Base-by-base conservation (phyloP, 2,329 filamentous ascomycete species). In the Pseudogymnoascus sp. region DNA sequence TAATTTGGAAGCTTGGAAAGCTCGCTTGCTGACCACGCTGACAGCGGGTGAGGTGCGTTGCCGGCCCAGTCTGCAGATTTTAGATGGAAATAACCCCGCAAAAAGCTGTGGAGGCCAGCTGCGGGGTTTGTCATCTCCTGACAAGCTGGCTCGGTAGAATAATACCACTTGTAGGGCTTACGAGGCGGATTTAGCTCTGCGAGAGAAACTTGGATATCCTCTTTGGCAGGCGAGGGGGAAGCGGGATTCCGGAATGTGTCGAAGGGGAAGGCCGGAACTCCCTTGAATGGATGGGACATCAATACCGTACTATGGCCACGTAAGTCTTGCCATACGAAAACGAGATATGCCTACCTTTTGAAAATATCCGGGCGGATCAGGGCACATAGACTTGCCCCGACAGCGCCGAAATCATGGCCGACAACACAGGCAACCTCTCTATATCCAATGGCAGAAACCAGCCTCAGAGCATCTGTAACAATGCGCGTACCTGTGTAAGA, bases 91-190 rank as follows among this genome's bases (percentile, higher is more conserved):
- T 89, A 89, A 2, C 86, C 85, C 8, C 85, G 79, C 1, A 89
- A 74, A 64, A 88, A 89, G 0, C 72, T 71, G n/a, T 80, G 76
- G 10, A 89, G 74, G 2, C 83, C 81, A 63, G 82, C 79, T 0
- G 73, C 67, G 0, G 80, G 77, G 29, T 75, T 68, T 21, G 73
- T 69, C 80, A 81, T 82, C 33, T 83, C 76, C 1, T 64, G 35
- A 0, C 76, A 77, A 0, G 83, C 83, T 1, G 69, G 63, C 0
- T 76, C 59, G 1, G 78, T 79, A 2, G 82, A 81, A 67, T 85
- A 86, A 71, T 85, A 88, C 80, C 80, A 86, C 71, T 87, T 87
- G 76, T 89, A 89, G 70, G 88, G 86, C 70, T 88, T 88, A 7
- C 83, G 70, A 0, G 85, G 83, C n/a, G 80, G 36, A 39, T 36